Conservation (phyloP, 78 protist species). For the Dictyostelium capitatum region DNA sequence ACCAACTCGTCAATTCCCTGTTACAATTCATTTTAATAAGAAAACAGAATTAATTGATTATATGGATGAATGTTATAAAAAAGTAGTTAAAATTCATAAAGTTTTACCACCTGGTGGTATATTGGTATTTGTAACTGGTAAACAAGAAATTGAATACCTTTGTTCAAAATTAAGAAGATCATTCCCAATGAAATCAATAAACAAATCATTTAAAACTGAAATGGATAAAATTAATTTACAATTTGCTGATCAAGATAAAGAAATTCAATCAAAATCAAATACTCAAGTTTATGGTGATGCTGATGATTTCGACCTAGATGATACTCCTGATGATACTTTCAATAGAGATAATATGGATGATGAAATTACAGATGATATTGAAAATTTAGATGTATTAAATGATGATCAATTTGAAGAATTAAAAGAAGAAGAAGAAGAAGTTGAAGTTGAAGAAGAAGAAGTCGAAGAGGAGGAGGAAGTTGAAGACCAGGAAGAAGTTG, state of each 20-base stretch:
- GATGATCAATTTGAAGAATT: constrained; percentile 12
- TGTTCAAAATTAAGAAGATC: constrained; percentile 68
- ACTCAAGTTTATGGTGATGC: constrained; percentile 56
- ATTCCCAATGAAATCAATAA: constrained; percentile 38
- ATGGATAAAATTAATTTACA: constrained; percentile 35
- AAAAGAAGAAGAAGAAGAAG: constrained; percentile 45
- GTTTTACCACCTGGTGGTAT: constrained; percentile 96
- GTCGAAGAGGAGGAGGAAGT: neutral
- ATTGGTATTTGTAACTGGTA: constrained; percentile 98
- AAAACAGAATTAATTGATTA: constrained; percentile 87
- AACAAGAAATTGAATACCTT: constrained; percentile 90
- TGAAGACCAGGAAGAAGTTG: constrained; percentile 19
- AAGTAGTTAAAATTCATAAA: constrained; percentile 92
- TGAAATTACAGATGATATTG: neutral
- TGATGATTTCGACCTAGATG: constrained; percentile 40
- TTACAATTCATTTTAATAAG: constrained; percentile 95
- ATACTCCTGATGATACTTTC: constrained; percentile 34
- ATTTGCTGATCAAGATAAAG: constrained; percentile 12
- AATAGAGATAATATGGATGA: constrained; percentile 33
- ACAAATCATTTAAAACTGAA: constrained; percentile 31
- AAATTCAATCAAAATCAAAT: neutral
- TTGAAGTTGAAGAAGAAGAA: neutral
- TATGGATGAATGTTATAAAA: constrained; percentile 85
- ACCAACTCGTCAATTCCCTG: constrained; percentile 93
- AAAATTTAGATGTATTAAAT: neutral